phyloP scores from a whole-genome alignment of 306 rosid genomes.

The Begonia masoniana region DNA sequence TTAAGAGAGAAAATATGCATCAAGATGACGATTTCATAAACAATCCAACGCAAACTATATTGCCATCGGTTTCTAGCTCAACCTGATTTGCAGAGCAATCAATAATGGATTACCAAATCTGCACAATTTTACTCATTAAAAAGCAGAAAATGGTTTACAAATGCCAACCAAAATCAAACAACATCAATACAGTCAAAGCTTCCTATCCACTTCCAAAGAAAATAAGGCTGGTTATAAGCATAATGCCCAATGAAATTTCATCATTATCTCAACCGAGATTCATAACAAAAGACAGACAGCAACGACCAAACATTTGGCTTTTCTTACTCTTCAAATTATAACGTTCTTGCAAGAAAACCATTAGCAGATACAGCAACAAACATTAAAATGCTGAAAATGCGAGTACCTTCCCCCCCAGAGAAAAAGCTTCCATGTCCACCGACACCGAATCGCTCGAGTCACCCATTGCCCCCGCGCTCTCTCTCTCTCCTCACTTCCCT shows the following conservation, averaged over 20 bases:
- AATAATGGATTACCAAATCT: too few species aligned
- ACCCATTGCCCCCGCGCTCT: slow-evolving; percentile 18
- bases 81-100: too few species aligned
- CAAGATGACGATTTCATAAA: too few species aligned
- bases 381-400: slow-evolving; percentile 9
- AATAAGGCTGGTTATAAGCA: too few species aligned
- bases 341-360: neutral
- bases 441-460: slow-evolving; percentile 85
- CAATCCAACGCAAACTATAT: too few species aligned
- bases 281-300: slow-evolving; percentile 6
- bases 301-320: neutral
- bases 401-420: slow-evolving; percentile 66
- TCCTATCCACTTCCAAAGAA: neutral
- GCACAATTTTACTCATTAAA: too few species aligned
- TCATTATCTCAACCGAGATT: neutral
- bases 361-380: neutral
- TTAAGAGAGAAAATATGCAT: too few species aligned
- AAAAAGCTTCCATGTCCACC: slow-evolving; percentile 66
- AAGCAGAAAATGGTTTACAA: neutral
- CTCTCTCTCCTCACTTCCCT: slow-evolving; percentile 7
- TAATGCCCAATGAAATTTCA: too few species aligned
- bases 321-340: too few species aligned
- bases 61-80: too few species aligned
- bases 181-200: neutral
- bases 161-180: slow-evolving; percentile 2